These are phyloP conservation scores for Rhodotorula sp. DNA, from an alignment of 1,284 basidiomycete genomes.

Conservation along the genomic window DNA sequence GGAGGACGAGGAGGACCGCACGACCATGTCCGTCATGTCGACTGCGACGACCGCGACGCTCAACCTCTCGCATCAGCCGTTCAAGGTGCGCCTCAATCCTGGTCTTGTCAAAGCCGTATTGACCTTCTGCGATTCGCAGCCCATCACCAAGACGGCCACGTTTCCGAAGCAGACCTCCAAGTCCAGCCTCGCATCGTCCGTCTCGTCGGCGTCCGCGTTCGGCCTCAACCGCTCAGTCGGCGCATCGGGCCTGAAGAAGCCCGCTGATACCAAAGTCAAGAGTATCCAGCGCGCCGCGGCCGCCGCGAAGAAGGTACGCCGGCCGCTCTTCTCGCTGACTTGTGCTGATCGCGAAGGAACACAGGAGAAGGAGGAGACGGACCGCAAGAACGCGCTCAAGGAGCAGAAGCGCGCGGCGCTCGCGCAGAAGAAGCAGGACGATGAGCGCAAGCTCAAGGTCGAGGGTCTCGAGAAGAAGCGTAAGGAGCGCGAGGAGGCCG, in stretches of 20 bases:
- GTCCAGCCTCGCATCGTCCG: conserved; percentile 35
- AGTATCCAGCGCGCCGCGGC: conserved; percentile 77
- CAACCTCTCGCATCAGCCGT: conserved; percentile 17
- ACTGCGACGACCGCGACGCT: conserved; percentile 12
- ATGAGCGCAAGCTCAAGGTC: conserved; percentile 53
- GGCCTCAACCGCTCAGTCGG: conserved; percentile 24
- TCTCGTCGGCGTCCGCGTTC: conserved; percentile 19
- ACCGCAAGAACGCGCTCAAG: conserved; percentile 70
- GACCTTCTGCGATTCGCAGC: conserved; percentile 4
- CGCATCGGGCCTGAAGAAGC: conserved; percentile 49
- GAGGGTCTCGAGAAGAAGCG: conserved; percentile 50
- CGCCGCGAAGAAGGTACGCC: conserved; percentile 75
- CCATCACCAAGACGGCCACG: conserved; percentile 10
- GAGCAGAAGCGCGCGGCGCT: conserved; percentile 75
- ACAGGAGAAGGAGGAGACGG: conserved; percentile 81
- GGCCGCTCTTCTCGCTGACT: background rate
- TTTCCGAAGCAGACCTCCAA: conserved; percentile 16
- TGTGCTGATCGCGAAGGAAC: background rate
- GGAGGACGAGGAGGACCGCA: conserved; percentile 20
- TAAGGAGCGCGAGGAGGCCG: conserved; percentile 50
- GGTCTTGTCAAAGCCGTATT: background rate
- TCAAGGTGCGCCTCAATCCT: conserved; percentile 13
- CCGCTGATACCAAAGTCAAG: conserved; percentile 61
- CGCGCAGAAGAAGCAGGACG: conserved; percentile 53
- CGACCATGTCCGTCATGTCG: conserved; percentile 19